Conservation (phyloP, 148 eudicot species). For the Camellia lanceoleosa region DNA sequence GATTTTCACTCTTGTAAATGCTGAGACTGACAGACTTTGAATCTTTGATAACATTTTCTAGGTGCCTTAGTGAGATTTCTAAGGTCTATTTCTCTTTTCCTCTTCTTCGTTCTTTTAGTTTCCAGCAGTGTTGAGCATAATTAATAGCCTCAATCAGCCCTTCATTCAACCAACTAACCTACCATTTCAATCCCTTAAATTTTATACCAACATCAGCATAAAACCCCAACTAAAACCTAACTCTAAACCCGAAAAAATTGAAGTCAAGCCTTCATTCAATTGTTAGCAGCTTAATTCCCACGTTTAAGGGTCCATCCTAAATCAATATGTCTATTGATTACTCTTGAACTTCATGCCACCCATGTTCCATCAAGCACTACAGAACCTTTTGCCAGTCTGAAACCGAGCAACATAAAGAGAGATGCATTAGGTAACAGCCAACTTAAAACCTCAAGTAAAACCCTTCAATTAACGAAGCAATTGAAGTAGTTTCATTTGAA, state of each 20-base stretch:
- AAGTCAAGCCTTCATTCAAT: background rate
- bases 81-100: background rate
- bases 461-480: background rate
- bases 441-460: background rate
- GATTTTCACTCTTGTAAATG: background rate
- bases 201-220: background rate
- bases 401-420: background rate
- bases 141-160: conserved; percentile 4
- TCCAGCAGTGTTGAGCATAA: background rate
- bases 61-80: background rate
- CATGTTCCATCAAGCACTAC: background rate
- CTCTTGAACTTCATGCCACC: background rate
- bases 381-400: background rate
- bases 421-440: background rate
- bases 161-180: background rate
- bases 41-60: background rate
- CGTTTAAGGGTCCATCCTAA: background rate
- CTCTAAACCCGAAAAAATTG: background rate
- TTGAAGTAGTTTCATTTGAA: background rate
- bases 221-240: background rate
- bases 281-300: background rate
- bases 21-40: background rate
- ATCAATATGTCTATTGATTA: too few relatives aligned
- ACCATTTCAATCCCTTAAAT: background rate
- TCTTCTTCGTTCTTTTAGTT: background rate